Base-by-base conservation (phyloP, 2,329 filamentous ascomycete genomes). In the Ophiostoma sp. region DNA sequence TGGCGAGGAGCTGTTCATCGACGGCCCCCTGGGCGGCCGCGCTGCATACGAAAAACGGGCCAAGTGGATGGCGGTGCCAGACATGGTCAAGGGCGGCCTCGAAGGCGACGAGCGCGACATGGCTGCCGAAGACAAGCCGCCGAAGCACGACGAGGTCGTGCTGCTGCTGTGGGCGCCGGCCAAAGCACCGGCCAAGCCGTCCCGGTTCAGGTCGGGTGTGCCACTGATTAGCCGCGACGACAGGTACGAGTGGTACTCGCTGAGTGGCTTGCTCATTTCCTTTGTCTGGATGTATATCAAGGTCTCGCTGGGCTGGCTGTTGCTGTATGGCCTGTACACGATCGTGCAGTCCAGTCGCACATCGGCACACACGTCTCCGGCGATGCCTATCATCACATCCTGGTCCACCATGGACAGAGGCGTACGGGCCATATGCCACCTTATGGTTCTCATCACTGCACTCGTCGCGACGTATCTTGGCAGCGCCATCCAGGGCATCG, bases 91-190 rank as follows among this genome's bases (percentile, higher is more conserved):
- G 16, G 65, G 47, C 42, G 69, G 69, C 4, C 69, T 70, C 49
- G 66, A 70, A 1, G 69, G 67, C 47, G 40, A 40, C 47, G 45
- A 8, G 5, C 38, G 4, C 27, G 66, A 68, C 38, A 16, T 18
- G 4, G 60, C 66, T 1, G 45, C 66, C n/a, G 69, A 70, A 44
- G 66, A 62, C 11, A 36, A 41, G 7, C 41, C 64, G 16, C 66
- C 69, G 1, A 18, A 5, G 55, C 14, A 27, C 11, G 69, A 70
- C 69, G 66, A 70, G 67, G 41, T 70, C 1, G 27, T 69, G n/a
- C 9, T 69, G 8, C 14, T 68, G 2, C 12, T 67, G 36, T 67
- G 66, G 66, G n/a, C 47, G 68, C 40, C 45, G 36, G 52, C 67
- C 11, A 9, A 41, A 9, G 18, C 42, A 2, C 63, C 63, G 3